Percentiles rank a stretch among this genome's conserved stretches.
Evolutionary conservation across 352 stramenopile genomes (phyloP).

Genomic region (Phytopythium litorale): DNA sequence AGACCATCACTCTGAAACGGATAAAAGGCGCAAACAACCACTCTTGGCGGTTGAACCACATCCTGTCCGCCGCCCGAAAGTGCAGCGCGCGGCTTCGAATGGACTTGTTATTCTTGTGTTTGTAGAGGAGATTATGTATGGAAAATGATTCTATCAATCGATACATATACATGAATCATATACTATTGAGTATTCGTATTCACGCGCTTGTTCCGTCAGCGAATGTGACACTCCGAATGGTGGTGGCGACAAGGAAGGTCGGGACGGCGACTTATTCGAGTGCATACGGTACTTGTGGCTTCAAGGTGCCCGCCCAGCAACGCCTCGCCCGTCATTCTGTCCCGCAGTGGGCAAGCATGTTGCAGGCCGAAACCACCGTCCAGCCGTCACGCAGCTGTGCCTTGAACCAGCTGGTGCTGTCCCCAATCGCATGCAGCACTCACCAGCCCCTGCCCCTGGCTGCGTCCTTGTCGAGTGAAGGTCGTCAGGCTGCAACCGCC

Average conservation of each 20-base stretch:
- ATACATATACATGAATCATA: too few relatives aligned
- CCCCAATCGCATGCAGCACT: too few relatives aligned
- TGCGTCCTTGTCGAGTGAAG: neutral
- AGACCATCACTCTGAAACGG: constrained; percentile 19
- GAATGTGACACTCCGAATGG: neutral
- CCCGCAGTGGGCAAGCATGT: neutral
- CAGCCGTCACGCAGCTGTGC: too few relatives aligned
- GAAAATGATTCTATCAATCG: too few relatives aligned
- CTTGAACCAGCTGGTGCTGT: too few relatives aligned
- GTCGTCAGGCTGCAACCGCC: neutral
- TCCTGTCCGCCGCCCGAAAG: neutral
- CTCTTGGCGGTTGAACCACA: constrained; percentile 17
- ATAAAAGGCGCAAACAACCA: neutral
- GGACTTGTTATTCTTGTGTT: too few relatives aligned
- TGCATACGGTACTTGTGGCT: neutral
- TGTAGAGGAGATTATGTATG: too few relatives aligned
- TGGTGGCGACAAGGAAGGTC: neutral
- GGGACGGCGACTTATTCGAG: neutral
- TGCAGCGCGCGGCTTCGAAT: too few relatives aligned
- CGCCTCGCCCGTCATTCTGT: neutral
- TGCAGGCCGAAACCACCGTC: too few relatives aligned
- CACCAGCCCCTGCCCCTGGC: too few relatives aligned
- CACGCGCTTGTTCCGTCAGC: neutral
- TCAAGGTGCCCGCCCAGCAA: neutral
- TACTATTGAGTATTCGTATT: too few relatives aligned